These are phyloP conservation scores for Oropetium thomaeum DNA, from an alignment of 176 grass and related monocot genomes.

Conservation along the genomic window DNA sequence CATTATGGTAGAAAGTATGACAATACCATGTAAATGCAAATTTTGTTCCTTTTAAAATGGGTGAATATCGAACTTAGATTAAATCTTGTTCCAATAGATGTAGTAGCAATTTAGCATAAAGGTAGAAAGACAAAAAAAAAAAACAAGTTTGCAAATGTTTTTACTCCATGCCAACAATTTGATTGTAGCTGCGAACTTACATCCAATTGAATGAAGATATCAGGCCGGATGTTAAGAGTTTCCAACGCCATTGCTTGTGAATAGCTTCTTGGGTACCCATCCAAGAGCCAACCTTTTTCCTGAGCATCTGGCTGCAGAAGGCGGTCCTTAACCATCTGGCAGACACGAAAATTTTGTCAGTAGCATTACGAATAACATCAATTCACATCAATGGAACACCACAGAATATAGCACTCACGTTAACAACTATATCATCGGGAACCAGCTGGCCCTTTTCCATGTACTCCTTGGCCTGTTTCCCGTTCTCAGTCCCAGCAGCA, in stretches of 20 bases:
- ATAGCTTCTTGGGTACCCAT: constrained; percentile 92
- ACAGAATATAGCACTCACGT: constrained; percentile 36
- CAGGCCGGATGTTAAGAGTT: constrained; percentile 73
- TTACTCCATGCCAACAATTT: not conserved
- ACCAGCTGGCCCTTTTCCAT: constrained; percentile 96
- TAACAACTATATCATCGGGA: constrained; percentile 85
- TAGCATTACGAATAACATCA: not conserved
- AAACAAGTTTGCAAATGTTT: not conserved
- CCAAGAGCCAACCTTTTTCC: constrained; percentile 89
- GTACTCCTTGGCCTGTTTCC: constrained; percentile 81
- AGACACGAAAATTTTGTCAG: not conserved
- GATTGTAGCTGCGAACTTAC: constrained; percentile 41
- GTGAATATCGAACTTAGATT: not conserved
- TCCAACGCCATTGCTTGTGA: constrained; percentile 89
- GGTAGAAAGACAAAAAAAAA: not conserved
- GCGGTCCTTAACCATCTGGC: constrained; percentile 83
- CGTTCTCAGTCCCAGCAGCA: constrained; percentile 70
- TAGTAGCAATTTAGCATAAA: constrained; percentile 1
- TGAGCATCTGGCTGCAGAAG: constrained; percentile 85
- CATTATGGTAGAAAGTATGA: not conserved
- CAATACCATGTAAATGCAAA: not conserved
- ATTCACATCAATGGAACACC: not conserved
- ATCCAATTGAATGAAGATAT: constrained; percentile 83
- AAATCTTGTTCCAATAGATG: not conserved
- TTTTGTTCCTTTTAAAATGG: not conserved